Evolutionary conservation across 1,284 basidiomycete genomes (phyloP).

Genomic region (Exobasidium rhododendri): DNA sequence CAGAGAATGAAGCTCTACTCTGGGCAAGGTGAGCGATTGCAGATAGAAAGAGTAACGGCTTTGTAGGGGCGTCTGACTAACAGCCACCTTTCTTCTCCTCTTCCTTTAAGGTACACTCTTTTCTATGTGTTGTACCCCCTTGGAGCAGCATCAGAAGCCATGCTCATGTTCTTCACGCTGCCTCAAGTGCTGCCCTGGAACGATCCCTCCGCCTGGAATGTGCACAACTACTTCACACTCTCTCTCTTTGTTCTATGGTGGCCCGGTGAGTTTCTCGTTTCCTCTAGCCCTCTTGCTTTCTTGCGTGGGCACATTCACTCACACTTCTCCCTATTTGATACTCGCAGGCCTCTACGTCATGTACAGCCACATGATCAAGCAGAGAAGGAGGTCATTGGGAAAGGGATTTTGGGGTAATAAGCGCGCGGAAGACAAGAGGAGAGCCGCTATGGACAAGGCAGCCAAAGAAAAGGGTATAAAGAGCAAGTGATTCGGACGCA

Average conservation of each 20-base stretch:
- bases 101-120: conserved; percentile 71
- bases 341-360: conserved; percentile 66
- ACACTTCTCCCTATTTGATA: background rate
- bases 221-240: conserved; percentile 58
- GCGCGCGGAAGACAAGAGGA: conserved; percentile 14
- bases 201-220: conserved; percentile 27
- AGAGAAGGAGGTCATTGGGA: conserved; percentile 73
- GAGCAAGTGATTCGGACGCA: background rate
- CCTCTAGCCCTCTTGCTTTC: conserved; percentile 51
- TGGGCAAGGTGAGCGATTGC: conserved; percentile 44
- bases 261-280: conserved; percentile 68
- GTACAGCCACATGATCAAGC: conserved; percentile 84
- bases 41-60: background rate
- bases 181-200: conserved; percentile 56
- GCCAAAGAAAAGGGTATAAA: conserved; percentile 5
- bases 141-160: conserved; percentile 85
- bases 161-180: conserved; percentile 75
- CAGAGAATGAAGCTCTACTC: conserved; percentile 34
- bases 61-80: background rate
- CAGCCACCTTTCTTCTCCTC: background rate
- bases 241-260: conserved; percentile 80
- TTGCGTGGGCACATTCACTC: background rate
- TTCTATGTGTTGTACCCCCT: conserved; percentile 90
- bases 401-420: conserved; percentile 51
- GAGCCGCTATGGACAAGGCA: conserved; percentile 2